A percentile compares a stretch with the other conserved stretches of the same genome.
Evolutionary conservation across 768 basidiomycete species (phyloP).

Genomic region (Tulasnella sp.): DNA sequence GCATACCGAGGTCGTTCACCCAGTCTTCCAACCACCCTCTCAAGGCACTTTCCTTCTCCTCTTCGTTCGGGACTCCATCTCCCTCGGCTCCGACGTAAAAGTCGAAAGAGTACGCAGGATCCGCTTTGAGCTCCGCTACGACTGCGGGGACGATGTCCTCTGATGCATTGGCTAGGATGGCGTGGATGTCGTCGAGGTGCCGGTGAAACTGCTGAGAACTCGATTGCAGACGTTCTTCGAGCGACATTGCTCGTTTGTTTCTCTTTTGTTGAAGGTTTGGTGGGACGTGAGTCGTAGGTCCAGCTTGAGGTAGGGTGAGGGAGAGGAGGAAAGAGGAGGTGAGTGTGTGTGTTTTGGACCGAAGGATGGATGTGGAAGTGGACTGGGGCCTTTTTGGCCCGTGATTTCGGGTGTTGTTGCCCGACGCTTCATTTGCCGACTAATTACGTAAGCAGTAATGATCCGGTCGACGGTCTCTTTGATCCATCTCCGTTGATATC

Average conservation of each 20-base stretch:
- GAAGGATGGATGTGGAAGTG: neutral
- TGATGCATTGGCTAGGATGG: neutral
- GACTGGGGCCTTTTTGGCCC: neutral
- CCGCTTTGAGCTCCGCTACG: neutral
- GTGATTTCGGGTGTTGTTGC: neutral
- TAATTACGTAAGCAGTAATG: neutral
- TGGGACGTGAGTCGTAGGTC: neutral
- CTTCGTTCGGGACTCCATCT: neutral
- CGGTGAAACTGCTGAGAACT: neutral
- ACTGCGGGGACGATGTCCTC: neutral
- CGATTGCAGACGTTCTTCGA: neutral
- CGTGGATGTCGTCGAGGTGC: neutral
- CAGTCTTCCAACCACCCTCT: slow-evolving; percentile 10
- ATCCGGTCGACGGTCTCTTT: too few species aligned
- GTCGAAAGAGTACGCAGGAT: neutral
- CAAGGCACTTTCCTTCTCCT: neutral
- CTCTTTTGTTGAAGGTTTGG: neutral
- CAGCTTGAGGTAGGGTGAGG: neutral
- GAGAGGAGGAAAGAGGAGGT: neutral
- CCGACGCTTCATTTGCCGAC: neutral
- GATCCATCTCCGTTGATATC: too few species aligned
- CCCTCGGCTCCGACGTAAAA: neutral
- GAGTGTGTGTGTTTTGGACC: neutral
- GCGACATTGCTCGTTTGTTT: neutral
- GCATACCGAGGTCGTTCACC: slow-evolving; percentile 8